Percentiles rank a stretch among this genome's conserved stretches.
Conservation (phyloP, 371 early-diverging fungal genomes). For the Mucor saturninus region DNA sequence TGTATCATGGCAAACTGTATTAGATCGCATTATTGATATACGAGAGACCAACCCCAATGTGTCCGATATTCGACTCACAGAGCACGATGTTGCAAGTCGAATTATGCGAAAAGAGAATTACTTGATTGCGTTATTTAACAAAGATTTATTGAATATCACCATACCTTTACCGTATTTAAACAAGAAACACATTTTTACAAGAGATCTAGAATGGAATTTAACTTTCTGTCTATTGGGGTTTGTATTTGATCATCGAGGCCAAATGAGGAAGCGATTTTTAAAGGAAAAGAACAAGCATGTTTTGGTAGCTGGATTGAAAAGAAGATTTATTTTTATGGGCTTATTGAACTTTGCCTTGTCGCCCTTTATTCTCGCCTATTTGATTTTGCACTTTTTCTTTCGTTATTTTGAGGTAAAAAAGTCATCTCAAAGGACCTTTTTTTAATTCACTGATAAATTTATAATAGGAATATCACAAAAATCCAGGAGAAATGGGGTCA, state of each 20-base stretch:
- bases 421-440: too few species aligned
- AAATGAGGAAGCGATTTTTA: slow-evolving; percentile 81
- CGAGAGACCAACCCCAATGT: slow-evolving; percentile 75
- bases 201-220: slow-evolving; percentile 92
- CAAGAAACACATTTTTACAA: slow-evolving; percentile 69
- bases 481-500: slow-evolving; percentile 82
- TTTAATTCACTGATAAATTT: too few species aligned
- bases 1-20: slow-evolving; percentile 78
- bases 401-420: slow-evolving; percentile 86
- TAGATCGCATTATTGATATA: slow-evolving; percentile 69
- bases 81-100: slow-evolving; percentile 87
- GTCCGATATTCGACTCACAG: slow-evolving; percentile 72
- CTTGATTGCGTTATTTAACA: slow-evolving; percentile 93
- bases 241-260: slow-evolving; percentile 87
- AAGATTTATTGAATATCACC: slow-evolving; percentile 81
- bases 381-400: slow-evolving; percentile 88
- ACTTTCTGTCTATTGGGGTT: slow-evolving; percentile 82
- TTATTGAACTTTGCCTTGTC: slow-evolving; percentile 81
- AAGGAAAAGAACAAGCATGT: slow-evolving; percentile 64
- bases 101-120: slow-evolving; percentile 98
- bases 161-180: slow-evolving; percentile 64
- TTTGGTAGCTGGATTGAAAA: slow-evolving; percentile 70
- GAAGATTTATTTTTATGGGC: slow-evolving; percentile 89
- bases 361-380: slow-evolving; percentile 86
- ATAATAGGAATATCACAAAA: slow-evolving; percentile 82